These are phyloP conservation scores for Clohesyomyces aquaticus DNA, from an alignment of 495 filamentous ascomycete species.

Conservation along the genomic window DNA sequence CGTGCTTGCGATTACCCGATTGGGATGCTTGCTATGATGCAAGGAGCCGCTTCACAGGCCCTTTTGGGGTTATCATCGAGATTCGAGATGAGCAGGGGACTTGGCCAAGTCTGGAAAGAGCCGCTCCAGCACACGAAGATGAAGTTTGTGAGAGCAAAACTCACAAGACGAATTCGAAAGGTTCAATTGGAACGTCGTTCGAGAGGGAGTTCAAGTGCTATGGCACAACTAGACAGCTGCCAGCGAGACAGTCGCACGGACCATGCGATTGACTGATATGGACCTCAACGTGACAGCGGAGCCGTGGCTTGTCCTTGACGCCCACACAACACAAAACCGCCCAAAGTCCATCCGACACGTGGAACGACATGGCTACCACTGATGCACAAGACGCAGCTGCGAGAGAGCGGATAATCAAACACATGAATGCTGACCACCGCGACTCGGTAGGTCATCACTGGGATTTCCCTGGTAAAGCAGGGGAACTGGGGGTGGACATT, in stretches of 20 bases:
- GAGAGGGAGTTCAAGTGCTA: too few species aligned
- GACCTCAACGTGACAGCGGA: neutral
- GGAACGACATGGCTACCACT: constrained; percentile 36
- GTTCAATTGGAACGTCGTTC: too few species aligned
- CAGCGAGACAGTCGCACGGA: neutral
- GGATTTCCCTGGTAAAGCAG: neutral
- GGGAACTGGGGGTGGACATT: constrained; percentile 3
- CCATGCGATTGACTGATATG: neutral
- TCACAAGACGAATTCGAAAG: too few species aligned
- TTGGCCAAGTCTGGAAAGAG: neutral
- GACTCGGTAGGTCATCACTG: constrained; percentile 52
- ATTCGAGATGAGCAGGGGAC: constrained; percentile 1
- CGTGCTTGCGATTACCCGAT: neutral
- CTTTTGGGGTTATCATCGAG: constrained; percentile 17
- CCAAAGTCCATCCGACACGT: neutral
- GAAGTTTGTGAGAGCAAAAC: too few species aligned
- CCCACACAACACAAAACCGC: neutral
- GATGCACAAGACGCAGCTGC: constrained; percentile 49
- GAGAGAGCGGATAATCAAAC: constrained; percentile 68
- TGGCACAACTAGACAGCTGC: too few species aligned
- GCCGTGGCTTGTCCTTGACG: neutral
- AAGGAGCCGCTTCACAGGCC: constrained; percentile 2
- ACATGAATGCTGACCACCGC: constrained; percentile 81
- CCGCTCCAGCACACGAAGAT: neutral
- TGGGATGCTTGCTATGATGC: constrained; percentile 6